These are phyloP conservation scores for Lathyrus aphaca DNA, from an alignment of 306 rosid genomes.

Conservation along the genomic window DNA sequence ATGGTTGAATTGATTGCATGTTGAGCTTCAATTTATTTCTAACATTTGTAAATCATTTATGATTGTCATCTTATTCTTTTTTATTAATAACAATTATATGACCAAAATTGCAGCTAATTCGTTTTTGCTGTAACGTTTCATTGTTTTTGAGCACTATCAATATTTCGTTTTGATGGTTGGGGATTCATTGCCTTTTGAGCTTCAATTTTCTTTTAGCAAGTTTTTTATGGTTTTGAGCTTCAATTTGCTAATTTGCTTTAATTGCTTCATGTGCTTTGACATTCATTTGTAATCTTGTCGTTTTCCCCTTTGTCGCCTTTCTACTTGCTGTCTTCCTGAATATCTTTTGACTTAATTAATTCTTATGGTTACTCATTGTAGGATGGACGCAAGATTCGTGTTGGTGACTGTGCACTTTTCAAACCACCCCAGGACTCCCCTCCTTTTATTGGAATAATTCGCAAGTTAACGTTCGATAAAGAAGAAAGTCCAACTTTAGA, in stretches of 20 bases:
- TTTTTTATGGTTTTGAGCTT: conserved; percentile 1
- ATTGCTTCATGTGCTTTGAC: background rate
- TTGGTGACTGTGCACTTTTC: conserved; percentile 97
- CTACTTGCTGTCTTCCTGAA: background rate
- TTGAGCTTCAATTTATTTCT: background rate
- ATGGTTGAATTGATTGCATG: background rate
- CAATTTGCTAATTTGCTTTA: background rate
- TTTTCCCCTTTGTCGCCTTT: background rate
- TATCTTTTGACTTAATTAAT: conserved; percentile 4
- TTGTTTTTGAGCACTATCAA: background rate
- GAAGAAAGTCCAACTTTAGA: conserved; percentile 61
- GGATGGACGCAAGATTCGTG: conserved; percentile 93
- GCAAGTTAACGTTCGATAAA: conserved; percentile 53
- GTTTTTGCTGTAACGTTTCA: background rate
- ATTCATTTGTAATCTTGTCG: background rate
- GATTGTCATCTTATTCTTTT: background rate
- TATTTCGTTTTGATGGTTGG: conserved; percentile 2
- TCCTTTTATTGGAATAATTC: conserved; percentile 94
- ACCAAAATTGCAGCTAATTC: background rate
- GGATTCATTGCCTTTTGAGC: conserved; percentile 11
- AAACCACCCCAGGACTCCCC: conserved; percentile 87
- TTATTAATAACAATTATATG: background rate
- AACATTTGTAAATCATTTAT: background rate
- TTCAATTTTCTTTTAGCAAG: background rate
- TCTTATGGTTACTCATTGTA: conserved; percentile 26